These are phyloP conservation scores for Colletotrichum navitas DNA, from an alignment of 2,329 filamentous ascomycete species.

Conservation along the genomic window DNA sequence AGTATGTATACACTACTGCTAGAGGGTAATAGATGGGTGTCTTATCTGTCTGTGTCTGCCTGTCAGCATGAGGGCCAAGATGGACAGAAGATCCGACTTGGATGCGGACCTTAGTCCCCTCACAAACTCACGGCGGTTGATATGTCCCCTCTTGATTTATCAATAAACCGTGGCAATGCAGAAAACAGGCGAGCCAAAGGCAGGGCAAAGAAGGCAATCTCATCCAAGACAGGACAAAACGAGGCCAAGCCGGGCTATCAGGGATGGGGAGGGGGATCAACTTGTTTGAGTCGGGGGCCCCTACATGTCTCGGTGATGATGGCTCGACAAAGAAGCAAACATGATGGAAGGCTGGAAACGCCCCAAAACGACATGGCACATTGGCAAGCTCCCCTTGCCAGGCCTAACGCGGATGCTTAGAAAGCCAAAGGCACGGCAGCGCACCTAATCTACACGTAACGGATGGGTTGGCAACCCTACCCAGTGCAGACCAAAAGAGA, in stretches of 20 bases:
- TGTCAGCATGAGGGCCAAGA: background rate
- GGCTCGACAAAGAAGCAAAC: slow-evolving; percentile 21
- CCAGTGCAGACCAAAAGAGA: background rate
- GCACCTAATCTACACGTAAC: background rate
- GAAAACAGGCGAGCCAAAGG: slow-evolving; percentile 15
- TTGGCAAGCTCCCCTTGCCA: background rate
- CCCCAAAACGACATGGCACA: background rate
- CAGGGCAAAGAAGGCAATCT: background rate
- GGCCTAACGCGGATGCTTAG: no score
- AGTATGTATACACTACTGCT: background rate
- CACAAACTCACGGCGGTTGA: background rate
- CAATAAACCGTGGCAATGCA: background rate
- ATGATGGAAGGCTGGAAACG: background rate
- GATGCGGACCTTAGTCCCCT: background rate
- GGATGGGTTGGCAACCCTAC: background rate
- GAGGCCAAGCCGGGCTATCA: slow-evolving; percentile 8
- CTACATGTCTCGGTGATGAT: slow-evolving; percentile 6
- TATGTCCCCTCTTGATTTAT: background rate
- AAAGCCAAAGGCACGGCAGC: background rate
- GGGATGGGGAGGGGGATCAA: background rate
- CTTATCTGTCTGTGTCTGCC: background rate
- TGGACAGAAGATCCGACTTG: background rate
- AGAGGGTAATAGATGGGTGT: background rate
- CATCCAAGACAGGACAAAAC: slow-evolving; percentile 29
- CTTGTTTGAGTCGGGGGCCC: background rate